Evolutionary conservation across 352 stramenopile genomes (phyloP).

Genomic region (Phytopythium mirpurense): DNA sequence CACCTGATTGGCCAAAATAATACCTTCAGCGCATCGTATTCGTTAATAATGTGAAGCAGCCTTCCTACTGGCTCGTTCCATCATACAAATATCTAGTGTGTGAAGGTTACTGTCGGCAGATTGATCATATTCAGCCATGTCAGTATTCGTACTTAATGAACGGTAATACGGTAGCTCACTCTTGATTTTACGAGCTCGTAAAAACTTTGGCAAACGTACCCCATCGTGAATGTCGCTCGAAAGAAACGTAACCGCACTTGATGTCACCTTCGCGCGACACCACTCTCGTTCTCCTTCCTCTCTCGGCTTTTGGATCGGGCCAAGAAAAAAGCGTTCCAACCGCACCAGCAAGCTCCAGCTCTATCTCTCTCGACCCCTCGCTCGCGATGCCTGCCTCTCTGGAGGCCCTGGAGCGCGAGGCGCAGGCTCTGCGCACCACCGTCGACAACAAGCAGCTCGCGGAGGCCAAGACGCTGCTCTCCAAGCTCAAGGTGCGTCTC

Average conservation of each 20-base stretch:
- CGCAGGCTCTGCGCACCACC: constrained; percentile 50
- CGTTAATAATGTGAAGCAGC: no score
- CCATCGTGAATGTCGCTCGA: no score
- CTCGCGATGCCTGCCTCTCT: constrained; percentile 26
- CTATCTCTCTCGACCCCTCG: background rate
- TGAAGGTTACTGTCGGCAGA: no score
- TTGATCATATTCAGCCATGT: no score
- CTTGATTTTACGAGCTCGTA: background rate
- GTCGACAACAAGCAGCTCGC: constrained; percentile 42
- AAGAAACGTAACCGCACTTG: background rate
- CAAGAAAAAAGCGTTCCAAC: background rate
- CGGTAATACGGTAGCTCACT: no score
- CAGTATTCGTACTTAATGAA: no score
- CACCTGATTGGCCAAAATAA: no score
- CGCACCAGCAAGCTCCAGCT: background rate
- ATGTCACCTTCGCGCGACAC: background rate
- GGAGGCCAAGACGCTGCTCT: constrained; percentile 39
- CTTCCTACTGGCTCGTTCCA: no score
- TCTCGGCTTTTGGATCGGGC: background rate
- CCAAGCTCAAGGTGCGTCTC: constrained; percentile 55
- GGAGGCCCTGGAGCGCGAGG: constrained; percentile 51
- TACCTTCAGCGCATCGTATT: no score
- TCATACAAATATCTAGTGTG: no score
- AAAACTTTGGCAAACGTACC: background rate
- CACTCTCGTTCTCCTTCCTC: background rate